Conservation (phyloP, 1,139 yeast genomes). For the Lodderomyces metapsilosis region DNA sequence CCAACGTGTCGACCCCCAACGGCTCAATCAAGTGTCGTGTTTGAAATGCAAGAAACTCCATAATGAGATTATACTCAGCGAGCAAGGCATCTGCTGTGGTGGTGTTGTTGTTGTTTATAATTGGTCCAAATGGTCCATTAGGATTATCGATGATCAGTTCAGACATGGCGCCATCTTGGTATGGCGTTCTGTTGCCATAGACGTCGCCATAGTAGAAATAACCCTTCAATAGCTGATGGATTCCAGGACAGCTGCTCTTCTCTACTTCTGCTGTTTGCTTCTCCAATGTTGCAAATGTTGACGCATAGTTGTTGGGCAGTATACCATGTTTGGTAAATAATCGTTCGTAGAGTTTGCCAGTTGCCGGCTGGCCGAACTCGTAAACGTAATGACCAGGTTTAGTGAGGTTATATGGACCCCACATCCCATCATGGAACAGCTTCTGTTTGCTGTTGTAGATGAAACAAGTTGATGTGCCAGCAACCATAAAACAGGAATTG, state of each 20-base stretch:
- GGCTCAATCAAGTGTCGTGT: slow-evolving; percentile 35
- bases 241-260: slow-evolving; percentile 30
- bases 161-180: slow-evolving; percentile 47
- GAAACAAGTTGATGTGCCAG: slow-evolving; percentile 63
- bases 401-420: slow-evolving; percentile 54
- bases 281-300: slow-evolving; percentile 37
- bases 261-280: slow-evolving; percentile 25
- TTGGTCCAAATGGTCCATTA: slow-evolving; percentile 24
- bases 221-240: too few species aligned
- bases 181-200: slow-evolving; percentile 57
- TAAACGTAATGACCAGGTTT: slow-evolving; percentile 29
- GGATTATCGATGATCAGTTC: slow-evolving; percentile 49
- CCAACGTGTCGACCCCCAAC: slow-evolving; percentile 24
- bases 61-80: slow-evolving; percentile 39
- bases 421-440: slow-evolving; percentile 39
- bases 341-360: slow-evolving; percentile 52
- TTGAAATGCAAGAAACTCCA: slow-evolving; percentile 55
- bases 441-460: slow-evolving; percentile 27
- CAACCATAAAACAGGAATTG: slow-evolving; percentile 45
- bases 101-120: slow-evolving; percentile 2
- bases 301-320: slow-evolving; percentile 23
- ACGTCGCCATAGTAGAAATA: slow-evolving; percentile 54
- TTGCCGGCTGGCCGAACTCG: slow-evolving; percentile 58
- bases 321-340: slow-evolving; percentile 23
- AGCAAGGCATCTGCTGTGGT: too few species aligned